Evolutionary conservation across 768 basidiomycete species (phyloP).

Genomic region (Tricholoma furcatifolium): DNA sequence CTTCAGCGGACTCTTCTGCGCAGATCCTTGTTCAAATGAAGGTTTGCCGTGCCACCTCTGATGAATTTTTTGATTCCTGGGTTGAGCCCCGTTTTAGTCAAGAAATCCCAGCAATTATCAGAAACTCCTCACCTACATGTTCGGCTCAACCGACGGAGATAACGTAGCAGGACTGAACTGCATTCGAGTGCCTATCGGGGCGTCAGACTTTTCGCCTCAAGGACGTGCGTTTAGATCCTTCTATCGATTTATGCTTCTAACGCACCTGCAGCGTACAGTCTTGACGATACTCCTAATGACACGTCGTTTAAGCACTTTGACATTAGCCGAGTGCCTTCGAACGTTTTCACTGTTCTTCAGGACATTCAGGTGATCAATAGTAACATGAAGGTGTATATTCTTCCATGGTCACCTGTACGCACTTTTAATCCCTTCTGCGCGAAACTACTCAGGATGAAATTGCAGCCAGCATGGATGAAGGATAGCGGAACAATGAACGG

Average conservation of each 20-base stretch:
- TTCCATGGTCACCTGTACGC: constrained; percentile 77
- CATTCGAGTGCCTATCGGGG: constrained; percentile 68
- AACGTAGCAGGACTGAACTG: constrained; percentile 68
- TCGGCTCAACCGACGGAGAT: constrained; percentile 58
- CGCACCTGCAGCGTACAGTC: constrained; percentile 50
- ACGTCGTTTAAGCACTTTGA: constrained; percentile 57
- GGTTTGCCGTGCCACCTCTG: constrained; percentile 31
- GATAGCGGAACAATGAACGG: constrained; percentile 64
- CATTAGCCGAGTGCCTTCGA: constrained; percentile 55
- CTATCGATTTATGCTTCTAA: constrained; percentile 30
- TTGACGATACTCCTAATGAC: constrained; percentile 63
- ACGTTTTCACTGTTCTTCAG: constrained; percentile 58
- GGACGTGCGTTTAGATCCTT: no score
- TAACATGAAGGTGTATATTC: constrained; percentile 50
- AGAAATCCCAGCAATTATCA: constrained; percentile 58
- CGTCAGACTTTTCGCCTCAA: constrained; percentile 63
- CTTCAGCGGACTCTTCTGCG: constrained; percentile 70
- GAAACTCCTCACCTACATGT: constrained; percentile 56
- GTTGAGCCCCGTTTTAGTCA: constrained; percentile 27
- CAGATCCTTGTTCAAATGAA: constrained; percentile 61
- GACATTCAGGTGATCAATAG: constrained; percentile 64
- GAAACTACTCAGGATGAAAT: no score
- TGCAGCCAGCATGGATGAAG: constrained; percentile 81
- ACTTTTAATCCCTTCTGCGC: not conserved
- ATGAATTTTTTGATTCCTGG: not conserved